Evolutionary conservation across 768 basidiomycete genomes (phyloP).

Genomic region (Hericium alpestre): DNA sequence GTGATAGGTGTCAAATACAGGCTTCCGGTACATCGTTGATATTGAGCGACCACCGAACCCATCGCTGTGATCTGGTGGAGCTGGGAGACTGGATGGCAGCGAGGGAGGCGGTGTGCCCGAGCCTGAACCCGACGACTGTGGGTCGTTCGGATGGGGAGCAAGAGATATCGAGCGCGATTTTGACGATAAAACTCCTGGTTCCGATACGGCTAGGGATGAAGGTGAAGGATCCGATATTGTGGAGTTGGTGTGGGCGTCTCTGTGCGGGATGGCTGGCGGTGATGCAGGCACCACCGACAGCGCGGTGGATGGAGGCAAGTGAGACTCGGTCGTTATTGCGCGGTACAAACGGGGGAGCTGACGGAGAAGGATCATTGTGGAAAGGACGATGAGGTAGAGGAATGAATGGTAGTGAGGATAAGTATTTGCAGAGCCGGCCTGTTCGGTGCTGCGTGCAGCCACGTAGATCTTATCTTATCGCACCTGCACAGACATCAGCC

Average conservation of each 20-base stretch:
- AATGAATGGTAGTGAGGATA: background rate
- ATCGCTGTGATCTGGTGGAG: background rate
- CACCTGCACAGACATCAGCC: background rate
- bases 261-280: background rate
- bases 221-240: background rate
- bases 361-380: background rate
- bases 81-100: slow-evolving; percentile 4
- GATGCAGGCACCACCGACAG: background rate
- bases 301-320: background rate
- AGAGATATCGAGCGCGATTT: background rate
- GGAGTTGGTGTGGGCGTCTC: background rate
- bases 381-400: background rate
- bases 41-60: background rate
- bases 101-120: background rate
- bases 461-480: background rate
- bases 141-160: background rate
- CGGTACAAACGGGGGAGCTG: background rate
- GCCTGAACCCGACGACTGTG: background rate
- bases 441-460: background rate
- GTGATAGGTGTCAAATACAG: slow-evolving; percentile 76
- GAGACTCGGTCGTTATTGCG: background rate
- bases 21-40: slow-evolving; percentile 40
- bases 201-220: background rate
- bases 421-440: background rate
- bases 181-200: background rate